A percentile compares a stretch with the other conserved stretches of the same genome.
Conservation (phyloP, 345 rosid species). For the Salix caprea region DNA sequence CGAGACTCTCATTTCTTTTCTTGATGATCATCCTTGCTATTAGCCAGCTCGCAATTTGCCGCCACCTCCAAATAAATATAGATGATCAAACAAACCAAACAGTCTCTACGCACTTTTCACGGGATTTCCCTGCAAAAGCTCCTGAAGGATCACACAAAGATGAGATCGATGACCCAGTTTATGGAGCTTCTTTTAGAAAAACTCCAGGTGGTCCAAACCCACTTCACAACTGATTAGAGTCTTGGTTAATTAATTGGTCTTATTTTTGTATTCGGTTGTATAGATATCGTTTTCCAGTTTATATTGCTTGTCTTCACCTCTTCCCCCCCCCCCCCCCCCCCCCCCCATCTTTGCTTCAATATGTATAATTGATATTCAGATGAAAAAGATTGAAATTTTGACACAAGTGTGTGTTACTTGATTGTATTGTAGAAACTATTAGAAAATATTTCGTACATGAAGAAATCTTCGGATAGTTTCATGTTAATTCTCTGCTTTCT, state of each 20-base stretch:
- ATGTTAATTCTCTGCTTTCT: too few species aligned
- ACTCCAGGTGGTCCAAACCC: constrained; percentile 60
- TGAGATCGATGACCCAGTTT: constrained; percentile 19
- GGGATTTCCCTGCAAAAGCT: constrained; percentile 28
- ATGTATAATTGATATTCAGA: constrained; percentile 24
- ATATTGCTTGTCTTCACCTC: constrained; percentile 1
- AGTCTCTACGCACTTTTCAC: constrained; percentile 1
- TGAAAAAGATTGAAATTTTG: constrained; percentile 6
- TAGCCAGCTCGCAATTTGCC: constrained; percentile 27
- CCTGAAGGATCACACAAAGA: constrained; percentile 15
- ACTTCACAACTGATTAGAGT: constrained; percentile 44
- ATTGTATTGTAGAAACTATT: constrained; percentile 2
- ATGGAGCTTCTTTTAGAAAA: constrained; percentile 38
- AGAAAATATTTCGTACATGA: not conserved
- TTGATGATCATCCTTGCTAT: constrained; percentile 15
- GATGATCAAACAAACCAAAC: constrained; percentile 8
- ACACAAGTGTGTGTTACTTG: not conserved
- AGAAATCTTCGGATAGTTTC: not conserved
- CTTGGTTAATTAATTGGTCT: not conserved
- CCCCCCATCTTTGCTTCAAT: not conserved
- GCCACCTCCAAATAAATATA: not conserved
- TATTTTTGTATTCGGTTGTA: constrained; percentile 1
- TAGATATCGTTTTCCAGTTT: constrained; percentile 26
- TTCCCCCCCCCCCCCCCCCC: not conserved
- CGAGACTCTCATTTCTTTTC: constrained; percentile 8